Evolutionary conservation across 148 eudicot species (phyloP).

Genomic region (Cornus suecica): DNA sequence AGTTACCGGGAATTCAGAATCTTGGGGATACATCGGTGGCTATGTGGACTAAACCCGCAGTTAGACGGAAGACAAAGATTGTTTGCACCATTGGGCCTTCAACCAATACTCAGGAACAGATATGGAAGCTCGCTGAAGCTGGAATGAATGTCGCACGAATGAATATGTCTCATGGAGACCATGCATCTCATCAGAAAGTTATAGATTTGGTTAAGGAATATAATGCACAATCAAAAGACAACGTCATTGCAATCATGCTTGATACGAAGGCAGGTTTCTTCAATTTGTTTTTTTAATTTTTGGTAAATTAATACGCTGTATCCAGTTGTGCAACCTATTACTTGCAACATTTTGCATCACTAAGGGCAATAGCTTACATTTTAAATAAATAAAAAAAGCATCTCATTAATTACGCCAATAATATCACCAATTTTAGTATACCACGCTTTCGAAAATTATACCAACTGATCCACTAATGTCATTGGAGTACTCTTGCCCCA

Average conservation of each 20-base stretch:
- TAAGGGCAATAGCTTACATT: background rate
- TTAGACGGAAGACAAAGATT: constrained; percentile 81
- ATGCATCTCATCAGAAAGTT: constrained; percentile 92
- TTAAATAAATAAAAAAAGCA: background rate
- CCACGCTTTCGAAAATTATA: background rate
- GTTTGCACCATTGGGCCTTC: constrained; percentile 99
- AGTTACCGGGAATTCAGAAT: constrained; percentile 42
- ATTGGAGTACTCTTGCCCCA: background rate
- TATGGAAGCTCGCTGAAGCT: constrained; percentile 96
- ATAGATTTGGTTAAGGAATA: constrained; percentile 96
- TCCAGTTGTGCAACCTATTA: background rate
- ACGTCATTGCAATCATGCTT: constrained; percentile 96
- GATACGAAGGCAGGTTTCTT: constrained; percentile 73
- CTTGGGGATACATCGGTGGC: constrained; percentile 45
- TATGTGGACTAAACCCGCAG: constrained; percentile 75
- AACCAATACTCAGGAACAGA: constrained; percentile 85
- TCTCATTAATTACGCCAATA: background rate
- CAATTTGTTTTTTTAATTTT: background rate
- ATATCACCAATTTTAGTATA: background rate
- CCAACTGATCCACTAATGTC: background rate
- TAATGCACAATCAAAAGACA: constrained; percentile 82
- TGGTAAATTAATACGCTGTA: background rate
- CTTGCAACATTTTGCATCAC: background rate
- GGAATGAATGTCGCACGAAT: constrained; percentile 97
- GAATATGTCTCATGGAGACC: constrained; percentile 99